Conservation (phyloP, 2,329 filamentous ascomycete genomes). For the Stagonosporopsis chrysanthemi region DNA sequence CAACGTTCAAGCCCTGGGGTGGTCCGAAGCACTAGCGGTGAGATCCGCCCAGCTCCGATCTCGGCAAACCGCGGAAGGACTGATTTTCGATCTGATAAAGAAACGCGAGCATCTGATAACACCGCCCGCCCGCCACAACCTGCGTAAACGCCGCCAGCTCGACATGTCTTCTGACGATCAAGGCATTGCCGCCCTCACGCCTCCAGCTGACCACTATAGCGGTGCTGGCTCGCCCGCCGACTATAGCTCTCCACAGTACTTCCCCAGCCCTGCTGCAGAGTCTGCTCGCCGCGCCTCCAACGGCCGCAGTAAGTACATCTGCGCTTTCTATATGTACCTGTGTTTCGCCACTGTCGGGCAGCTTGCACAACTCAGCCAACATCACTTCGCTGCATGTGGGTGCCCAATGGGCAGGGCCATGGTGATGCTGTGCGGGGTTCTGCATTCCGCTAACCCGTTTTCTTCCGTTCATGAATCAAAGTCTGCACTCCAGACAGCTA, state of each 20-base stretch:
- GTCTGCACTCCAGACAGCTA: slow-evolving; percentile 14
- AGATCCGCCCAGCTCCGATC: slow-evolving; percentile 26
- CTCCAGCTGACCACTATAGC: slow-evolving; percentile 21
- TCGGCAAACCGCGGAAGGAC: slow-evolving; percentile 28
- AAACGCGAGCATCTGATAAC: slow-evolving; percentile 29
- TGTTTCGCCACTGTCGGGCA: slow-evolving; percentile 14
- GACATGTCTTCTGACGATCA: slow-evolving; percentile 31
- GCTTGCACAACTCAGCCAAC: neutral
- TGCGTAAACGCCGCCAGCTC: slow-evolving; percentile 16
- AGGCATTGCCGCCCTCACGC: slow-evolving; percentile 23
- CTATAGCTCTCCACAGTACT: slow-evolving; percentile 25
- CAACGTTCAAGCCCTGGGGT: neutral
- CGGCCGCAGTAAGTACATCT: slow-evolving; percentile 29
- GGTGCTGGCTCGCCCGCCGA: slow-evolving; percentile 23
- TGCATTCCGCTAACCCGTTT: slow-evolving; percentile 14
- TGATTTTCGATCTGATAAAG: slow-evolving; percentile 40
- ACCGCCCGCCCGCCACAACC: slow-evolving; percentile 18
- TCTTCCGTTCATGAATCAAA: slow-evolving; percentile 10
- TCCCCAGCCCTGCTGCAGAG: slow-evolving; percentile 20
- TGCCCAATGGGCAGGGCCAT: slow-evolving; percentile 1
- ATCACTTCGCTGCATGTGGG: neutral
- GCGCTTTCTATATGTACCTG: slow-evolving; percentile 15
- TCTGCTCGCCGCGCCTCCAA: slow-evolving; percentile 24
- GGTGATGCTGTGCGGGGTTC: slow-evolving; percentile 14
- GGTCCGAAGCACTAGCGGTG: slow-evolving; percentile 6